These are phyloP conservation scores for Bruguiera sexangula DNA, from an alignment of 345 rosid genomes.

Conservation along the genomic window DNA sequence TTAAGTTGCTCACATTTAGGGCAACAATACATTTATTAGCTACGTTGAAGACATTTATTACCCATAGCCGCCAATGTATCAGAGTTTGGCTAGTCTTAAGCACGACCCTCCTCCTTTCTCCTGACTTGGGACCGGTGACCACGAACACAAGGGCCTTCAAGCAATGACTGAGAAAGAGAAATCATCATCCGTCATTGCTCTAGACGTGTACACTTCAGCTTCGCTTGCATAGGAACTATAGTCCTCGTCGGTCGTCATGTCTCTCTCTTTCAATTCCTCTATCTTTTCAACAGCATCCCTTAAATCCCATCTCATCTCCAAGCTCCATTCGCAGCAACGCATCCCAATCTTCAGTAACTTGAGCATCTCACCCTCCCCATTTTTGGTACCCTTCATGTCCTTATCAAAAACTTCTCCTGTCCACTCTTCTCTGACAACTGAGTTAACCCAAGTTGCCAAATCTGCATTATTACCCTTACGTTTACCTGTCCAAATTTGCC, in stretches of 20 bases:
- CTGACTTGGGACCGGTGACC: no score
- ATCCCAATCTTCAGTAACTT: slow-evolving; percentile 79
- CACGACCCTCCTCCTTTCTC: no score
- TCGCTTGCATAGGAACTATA: slow-evolving; percentile 57
- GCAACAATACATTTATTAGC: no score
- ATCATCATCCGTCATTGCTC: slow-evolving; percentile 52
- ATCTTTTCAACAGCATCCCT: slow-evolving; percentile 55
- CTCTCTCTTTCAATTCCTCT: slow-evolving; percentile 53
- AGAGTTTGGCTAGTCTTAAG: no score
- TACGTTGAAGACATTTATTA: no score
- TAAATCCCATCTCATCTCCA: slow-evolving; percentile 66
- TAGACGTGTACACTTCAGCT: slow-evolving; percentile 51
- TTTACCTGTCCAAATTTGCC: slow-evolving; percentile 38
- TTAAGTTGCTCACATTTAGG: no score
- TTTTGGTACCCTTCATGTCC: slow-evolving; percentile 61
- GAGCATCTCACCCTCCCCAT: slow-evolving; percentile 66
- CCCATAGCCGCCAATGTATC: no score
- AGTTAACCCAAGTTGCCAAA: slow-evolving; percentile 72
- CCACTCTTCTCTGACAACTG: slow-evolving; percentile 75
- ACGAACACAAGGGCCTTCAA: slow-evolving; percentile 1
- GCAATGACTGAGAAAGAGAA: slow-evolving; percentile 46
- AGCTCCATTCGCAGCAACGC: slow-evolving; percentile 76
- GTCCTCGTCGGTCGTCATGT: slow-evolving; percentile 46
- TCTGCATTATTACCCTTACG: slow-evolving; percentile 36
- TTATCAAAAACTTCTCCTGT: slow-evolving; percentile 79